Evolutionary conservation across 192 early-diverging fungal species (phyloP).

Genomic region (Coemansia sp.): DNA sequence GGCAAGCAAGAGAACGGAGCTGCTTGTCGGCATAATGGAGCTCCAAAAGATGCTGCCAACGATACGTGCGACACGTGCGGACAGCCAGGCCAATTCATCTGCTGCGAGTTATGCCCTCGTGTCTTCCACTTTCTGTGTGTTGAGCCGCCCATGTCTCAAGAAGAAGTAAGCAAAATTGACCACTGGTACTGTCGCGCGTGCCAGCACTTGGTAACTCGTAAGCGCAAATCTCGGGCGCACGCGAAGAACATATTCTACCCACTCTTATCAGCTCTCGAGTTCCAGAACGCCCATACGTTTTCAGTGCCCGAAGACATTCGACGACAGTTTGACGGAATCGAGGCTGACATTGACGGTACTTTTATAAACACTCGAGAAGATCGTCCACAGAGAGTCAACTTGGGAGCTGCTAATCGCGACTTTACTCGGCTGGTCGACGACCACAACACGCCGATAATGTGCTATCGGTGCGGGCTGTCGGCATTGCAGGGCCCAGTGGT

Average conservation of each 20-base stretch:
- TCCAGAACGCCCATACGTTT: slow-evolving; percentile 44
- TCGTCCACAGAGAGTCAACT: slow-evolving; percentile 29
- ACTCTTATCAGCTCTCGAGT: slow-evolving; percentile 39
- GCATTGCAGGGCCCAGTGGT: slow-evolving; percentile 45
- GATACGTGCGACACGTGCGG: slow-evolving; percentile 54
- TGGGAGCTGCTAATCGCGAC: slow-evolving; percentile 31
- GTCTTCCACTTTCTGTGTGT: slow-evolving; percentile 54
- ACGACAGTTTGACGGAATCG: slow-evolving; percentile 48
- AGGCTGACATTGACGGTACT: slow-evolving; percentile 41
- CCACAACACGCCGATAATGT: slow-evolving; percentile 43
- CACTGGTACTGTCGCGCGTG: slow-evolving; percentile 56
- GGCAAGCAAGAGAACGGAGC: slow-evolving; percentile 15
- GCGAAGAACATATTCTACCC: slow-evolving; percentile 52
- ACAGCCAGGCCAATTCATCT: slow-evolving; percentile 51
- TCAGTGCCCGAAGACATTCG: slow-evolving; percentile 54
- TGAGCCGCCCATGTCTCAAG: slow-evolving; percentile 48
- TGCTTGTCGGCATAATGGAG: slow-evolving; percentile 1
- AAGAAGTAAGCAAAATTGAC: slow-evolving; percentile 34
- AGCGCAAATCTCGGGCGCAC: slow-evolving; percentile 48
- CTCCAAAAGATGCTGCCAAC: slow-evolving; percentile 15
- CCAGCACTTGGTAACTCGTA: slow-evolving; percentile 23
- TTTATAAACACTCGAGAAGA: slow-evolving; percentile 46
- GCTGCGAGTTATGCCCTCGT: slow-evolving; percentile 53
- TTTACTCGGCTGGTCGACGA: slow-evolving; percentile 50
- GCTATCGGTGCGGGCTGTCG: slow-evolving; percentile 52